Base-by-base conservation (phyloP, 352 stramenopile species). In the Pythium rhizo-oryzae region DNA sequence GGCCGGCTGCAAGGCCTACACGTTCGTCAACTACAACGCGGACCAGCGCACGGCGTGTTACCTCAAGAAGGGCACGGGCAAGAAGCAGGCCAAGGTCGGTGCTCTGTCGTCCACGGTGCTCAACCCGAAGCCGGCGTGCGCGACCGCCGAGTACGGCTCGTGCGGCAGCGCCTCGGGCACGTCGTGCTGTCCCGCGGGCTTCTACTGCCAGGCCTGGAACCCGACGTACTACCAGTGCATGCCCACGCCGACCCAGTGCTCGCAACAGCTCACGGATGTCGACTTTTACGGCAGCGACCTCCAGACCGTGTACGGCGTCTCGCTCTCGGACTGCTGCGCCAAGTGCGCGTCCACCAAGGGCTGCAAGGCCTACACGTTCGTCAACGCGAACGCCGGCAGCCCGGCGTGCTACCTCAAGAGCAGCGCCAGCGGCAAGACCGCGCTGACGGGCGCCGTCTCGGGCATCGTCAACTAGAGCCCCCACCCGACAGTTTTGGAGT, bases 311-410 rank as follows among this genome's bases (percentile, higher is more conserved):
- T 72, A 43, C 37, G 37, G 37, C 37, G 15, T 43, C 37, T 18
- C 37, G 37, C 37, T 9, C 3, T 4, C 37, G 12, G 66, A 72
- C 4, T 80, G 73, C 46, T 80, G 73, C 39, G 67, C n/a, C 46
- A 50, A 62, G 58, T 80, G 73, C 50, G 16, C 66, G 8, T 30
- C 21, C 6, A 78, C 67, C 12, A 24, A 33, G 1, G 73, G 70
- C 33, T 79, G 70, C 59, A 70, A 67, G 71, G 65, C 59, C 7
- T 79, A 78, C 73, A 78, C 73, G 39, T 80, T 73, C 19, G 54
- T 75, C 33, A 78, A 80, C 71, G 25, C 16, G 12, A 77, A 77
- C 50, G 25, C 58, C 3, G 59, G 53, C 18, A 1, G 2, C 2
- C 60, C 72, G 15, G 69, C 49, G 21, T 79, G 72, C 50, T 77